Evolutionary conservation across 495 filamentous ascomycete genomes (phyloP), one percentile per base, ranked within the genome.

Genomic region (Aspergillus indologenus): DNA sequence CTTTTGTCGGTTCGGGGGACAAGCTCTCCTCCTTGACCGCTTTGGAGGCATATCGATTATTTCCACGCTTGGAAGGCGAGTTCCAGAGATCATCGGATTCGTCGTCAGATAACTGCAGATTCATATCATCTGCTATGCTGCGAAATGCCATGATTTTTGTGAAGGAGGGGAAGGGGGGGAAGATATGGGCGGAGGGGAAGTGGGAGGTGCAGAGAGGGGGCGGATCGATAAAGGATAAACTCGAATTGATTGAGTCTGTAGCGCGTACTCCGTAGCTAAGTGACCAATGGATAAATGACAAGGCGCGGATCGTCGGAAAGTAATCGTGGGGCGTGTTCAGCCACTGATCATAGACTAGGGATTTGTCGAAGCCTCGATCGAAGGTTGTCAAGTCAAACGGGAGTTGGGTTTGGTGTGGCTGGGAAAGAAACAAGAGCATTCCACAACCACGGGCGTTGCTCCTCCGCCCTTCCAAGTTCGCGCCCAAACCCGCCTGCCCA

Each of bases 61-160:
- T 67, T 48, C 59, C 67, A 45, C 68, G 65, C 64, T 80, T 80
- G 15, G 86, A 85, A 3, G 90, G 90, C 5, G 88, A 90, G 47
- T 88, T 81, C 75, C 88, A 90, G 53, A 91, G 83, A 56, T 87
- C 81, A 61, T 91, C 88, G 5, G 82, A 79, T 54, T 89, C 83
- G 43, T 79, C 79, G 53, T 89, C 86, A n/a, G 79, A 82, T 46
- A 86, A 71, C 56, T 85, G 78, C 14, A 82, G 74, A 9, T 82
- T 74, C 68, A 81, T 73, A 61, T 81, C 71, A 56, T 74, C 73
- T 21, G 75, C 70, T 20, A 75, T 71, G 54, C 65, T 75, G 63
- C 69, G 71, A n/a, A 64, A 62, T 23, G 70, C 58, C 72, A 77
- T 75, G 19, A 45, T 64, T 45, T 17, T 52, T 21, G 42, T 18